Evolutionary conservation across 306 rosid species (phyloP), one percentile per base, ranked within the genome.

Genomic region (Vicia faba): DNA sequence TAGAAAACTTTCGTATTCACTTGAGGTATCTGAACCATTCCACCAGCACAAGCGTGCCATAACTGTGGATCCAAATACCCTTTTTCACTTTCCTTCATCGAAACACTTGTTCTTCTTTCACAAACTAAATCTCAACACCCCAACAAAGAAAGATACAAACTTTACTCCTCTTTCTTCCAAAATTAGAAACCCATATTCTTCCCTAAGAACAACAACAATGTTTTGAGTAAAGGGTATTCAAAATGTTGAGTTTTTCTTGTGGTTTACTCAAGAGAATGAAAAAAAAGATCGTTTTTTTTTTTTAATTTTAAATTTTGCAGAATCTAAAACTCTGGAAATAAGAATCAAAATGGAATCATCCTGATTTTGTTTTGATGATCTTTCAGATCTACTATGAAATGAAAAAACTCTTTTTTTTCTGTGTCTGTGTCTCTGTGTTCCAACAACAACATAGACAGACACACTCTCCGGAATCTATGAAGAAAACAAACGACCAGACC

Each of bases 1-100:
- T 89, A 93, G 77, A 86, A 89, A 4, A 89, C 95, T 76, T 82
- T 88, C 3, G 96, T 80, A 86, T 86, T 87, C 66, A 84, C 67
- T 4, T 76, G 75, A 4, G 97, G 98, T 85, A 89, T 84, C 63
- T 93, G 92, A 62, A 93, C 95, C 96, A 93, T 93, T 14, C 91
- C 84, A 18, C 98, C 96, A 0, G 98, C 98, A 59, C 98, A 93
- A 11, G 98, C 98, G 59, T 86, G 95, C 98, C 98, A 93, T 67
- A 93, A 87, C 41, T 89, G 93, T 35, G 97, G 84, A 83, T 93
- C 96, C 80, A 93, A 79, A n/a, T 1, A 26, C 64, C 73, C 80
- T 64, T 88, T 89, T 49, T 87, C 96, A 8, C 56, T 75, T 51
- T 86, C 96, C 68, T 80, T 87, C 98, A 87, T 89, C 45, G 60